Evolutionary conservation across 208 protist genomes (phyloP).

Genomic region (Leishmania gerbilli): DNA sequence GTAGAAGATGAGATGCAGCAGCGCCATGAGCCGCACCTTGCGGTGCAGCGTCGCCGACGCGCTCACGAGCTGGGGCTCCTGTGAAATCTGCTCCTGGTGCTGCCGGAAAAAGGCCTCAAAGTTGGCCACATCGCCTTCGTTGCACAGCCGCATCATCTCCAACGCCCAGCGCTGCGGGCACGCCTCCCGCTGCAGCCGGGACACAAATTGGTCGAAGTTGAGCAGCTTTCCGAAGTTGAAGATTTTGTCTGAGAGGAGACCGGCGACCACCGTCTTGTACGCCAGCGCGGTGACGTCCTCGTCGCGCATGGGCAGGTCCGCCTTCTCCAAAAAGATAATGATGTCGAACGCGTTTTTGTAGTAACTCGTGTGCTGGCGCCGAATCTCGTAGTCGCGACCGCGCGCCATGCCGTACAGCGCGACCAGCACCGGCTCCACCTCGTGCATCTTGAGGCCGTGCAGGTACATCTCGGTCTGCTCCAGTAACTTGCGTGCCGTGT

Average conservation of each 20-base stretch:
- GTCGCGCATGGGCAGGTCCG: constrained; percentile 70
- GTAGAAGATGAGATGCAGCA: constrained; percentile 96
- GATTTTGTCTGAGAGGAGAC: constrained; percentile 79
- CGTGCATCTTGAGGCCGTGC: constrained; percentile 77
- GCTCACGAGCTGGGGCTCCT: constrained; percentile 34
- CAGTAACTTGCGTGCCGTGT: constrained; percentile 76
- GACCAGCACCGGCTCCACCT: constrained; percentile 83
- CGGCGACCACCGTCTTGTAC: constrained; percentile 74
- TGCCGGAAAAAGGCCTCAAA: constrained; percentile 66
- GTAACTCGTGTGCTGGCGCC: constrained; percentile 75
- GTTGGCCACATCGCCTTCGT: constrained; percentile 74
- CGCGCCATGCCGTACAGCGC: constrained; percentile 72
- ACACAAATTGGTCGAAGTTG: constrained; percentile 60
- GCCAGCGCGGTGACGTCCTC: constrained; percentile 65
- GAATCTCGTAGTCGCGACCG: constrained; percentile 88
- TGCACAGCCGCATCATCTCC: constrained; percentile 74
- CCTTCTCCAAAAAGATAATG: constrained; percentile 72
- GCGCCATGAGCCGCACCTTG: constrained; percentile 92
- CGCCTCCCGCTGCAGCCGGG: constrained; percentile 32
- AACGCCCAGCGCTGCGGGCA: constrained; percentile 64
- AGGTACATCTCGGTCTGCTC: constrained; percentile 73
- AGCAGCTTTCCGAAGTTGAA: constrained; percentile 91
- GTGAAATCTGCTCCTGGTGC: constrained; percentile 43
- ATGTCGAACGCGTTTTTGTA: constrained; percentile 89
- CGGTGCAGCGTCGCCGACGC: constrained; percentile 33